Percentiles rank a stretch among this genome's conserved stretches.
phyloP scores from a whole-genome alignment of 805 yeast species.

The Hanseniaspora singularis region DNA sequence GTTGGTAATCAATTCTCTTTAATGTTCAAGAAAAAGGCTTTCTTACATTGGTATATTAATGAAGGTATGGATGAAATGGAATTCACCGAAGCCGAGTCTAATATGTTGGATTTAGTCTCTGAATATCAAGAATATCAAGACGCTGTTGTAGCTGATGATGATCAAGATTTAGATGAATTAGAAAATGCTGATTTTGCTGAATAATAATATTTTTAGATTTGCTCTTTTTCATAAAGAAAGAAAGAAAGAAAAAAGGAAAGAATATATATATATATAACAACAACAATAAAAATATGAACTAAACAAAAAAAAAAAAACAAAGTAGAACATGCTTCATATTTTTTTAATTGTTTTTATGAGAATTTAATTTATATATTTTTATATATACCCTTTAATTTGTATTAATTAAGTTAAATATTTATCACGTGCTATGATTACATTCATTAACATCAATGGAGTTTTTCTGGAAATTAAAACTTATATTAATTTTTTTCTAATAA shows the following conservation, averaged over 20 bases:
- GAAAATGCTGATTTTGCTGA: conserved; percentile 59
- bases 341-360: too few species aligned
- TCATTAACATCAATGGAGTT: too few species aligned
- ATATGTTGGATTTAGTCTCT: conserved; percentile 75
- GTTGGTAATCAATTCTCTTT: conserved; percentile 81
- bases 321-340: too few species aligned
- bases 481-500: too few species aligned
- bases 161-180: conserved; percentile 33
- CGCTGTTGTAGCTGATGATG: conserved; percentile 64
- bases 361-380: too few species aligned
- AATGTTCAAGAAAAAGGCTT: conserved; percentile 88
- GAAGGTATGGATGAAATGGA: conserved; percentile 97
- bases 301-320: too few species aligned
- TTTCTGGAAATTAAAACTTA: too few species aligned
- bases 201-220: neutral
- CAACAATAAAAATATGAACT: too few species aligned
- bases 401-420: too few species aligned
- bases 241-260: conserved; percentile 35
- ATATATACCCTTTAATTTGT: too few species aligned
- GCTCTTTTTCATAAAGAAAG: conserved; percentile 20
- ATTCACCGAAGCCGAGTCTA: conserved; percentile 86
- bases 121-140: conserved; percentile 92
- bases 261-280: neutral
- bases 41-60: conserved; percentile 89
- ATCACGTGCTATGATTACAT: too few species aligned